Evolutionary conservation across 2,329 filamentous ascomycete genomes (phyloP).

Genomic region (Neopestalotiopsis sp.): DNA sequence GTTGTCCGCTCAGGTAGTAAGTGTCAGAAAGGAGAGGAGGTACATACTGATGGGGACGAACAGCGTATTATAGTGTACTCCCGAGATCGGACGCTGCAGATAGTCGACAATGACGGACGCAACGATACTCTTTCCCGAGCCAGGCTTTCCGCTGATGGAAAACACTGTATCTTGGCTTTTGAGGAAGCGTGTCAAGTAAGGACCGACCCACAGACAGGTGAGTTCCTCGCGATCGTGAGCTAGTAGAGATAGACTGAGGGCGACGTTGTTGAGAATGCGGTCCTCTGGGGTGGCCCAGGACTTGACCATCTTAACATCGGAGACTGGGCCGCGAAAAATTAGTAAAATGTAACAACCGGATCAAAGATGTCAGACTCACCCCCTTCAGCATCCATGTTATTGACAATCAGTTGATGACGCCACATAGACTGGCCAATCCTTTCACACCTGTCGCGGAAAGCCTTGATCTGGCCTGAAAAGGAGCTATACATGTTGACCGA

Average conservation of each 20-base stretch:
- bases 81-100: slow-evolving; percentile 41
- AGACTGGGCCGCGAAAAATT: slow-evolving; percentile 24
- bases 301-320: slow-evolving; percentile 35
- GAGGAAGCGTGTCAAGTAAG: slow-evolving; percentile 27
- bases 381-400: slow-evolving; percentile 35
- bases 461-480: slow-evolving; percentile 26
- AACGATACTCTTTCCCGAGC: slow-evolving; percentile 43
- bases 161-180: slow-evolving; percentile 22
- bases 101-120: slow-evolving; percentile 44
- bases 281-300: slow-evolving; percentile 35
- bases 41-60: slow-evolving; percentile 40
- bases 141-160: slow-evolving; percentile 34
- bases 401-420: slow-evolving; percentile 38
- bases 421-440: slow-evolving; percentile 28
- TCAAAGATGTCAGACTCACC: slow-evolving; percentile 25
- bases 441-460: slow-evolving; percentile 26
- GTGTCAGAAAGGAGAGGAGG: neutral
- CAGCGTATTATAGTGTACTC: slow-evolving; percentile 38
- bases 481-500: slow-evolving; percentile 32
- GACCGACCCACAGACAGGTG: slow-evolving; percentile 29
- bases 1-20: neutral
- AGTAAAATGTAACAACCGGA: neutral
- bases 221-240: slow-evolving; percentile 29
- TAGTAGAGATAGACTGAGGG: slow-evolving; percentile 20
- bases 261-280: slow-evolving; percentile 21